Evolutionary conservation across 768 basidiomycete genomes (phyloP).

Genomic region (Naematelia encephala): DNA sequence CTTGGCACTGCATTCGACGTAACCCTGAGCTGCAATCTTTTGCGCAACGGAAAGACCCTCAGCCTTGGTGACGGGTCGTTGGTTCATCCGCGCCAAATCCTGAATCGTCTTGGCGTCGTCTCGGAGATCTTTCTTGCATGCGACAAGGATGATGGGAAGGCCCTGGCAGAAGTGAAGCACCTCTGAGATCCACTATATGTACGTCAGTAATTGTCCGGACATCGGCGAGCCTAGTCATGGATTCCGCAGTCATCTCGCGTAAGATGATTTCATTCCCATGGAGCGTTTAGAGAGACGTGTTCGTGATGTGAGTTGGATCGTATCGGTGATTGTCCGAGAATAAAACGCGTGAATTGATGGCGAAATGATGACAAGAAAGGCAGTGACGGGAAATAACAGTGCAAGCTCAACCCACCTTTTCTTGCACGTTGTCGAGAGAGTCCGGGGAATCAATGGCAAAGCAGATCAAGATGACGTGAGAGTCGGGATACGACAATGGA

Average conservation of each 20-base stretch:
- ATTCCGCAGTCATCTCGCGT: not conserved
- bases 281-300: too few species aligned
- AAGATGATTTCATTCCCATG: not conserved
- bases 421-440: slow-evolving; percentile 98
- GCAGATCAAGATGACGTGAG: slow-evolving; percentile 99
- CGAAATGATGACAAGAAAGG: not conserved
- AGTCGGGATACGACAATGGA: slow-evolving; percentile 96
- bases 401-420: slow-evolving; percentile 72
- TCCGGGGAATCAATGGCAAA: slow-evolving; percentile 98
- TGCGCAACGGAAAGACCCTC: slow-evolving; percentile 91
- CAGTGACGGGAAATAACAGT: not conserved
- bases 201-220: slow-evolving; percentile 2
- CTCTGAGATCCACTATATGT: slow-evolving; percentile 87
- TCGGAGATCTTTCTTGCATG: slow-evolving; percentile 97
- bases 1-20: slow-evolving; percentile 95
- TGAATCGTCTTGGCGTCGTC: slow-evolving; percentile 90
- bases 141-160: slow-evolving; percentile 93
- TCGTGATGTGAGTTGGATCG: too few species aligned
- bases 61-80: slow-evolving; percentile 67
- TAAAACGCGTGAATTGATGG: not conserved
- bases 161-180: slow-evolving; percentile 96
- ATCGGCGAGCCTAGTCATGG: not conserved
- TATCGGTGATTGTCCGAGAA: slow-evolving; percentile 3
- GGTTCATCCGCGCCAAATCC: slow-evolving; percentile 87
- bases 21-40: slow-evolving; percentile 95